Base-by-base conservation (phyloP, 2,329 filamentous ascomycete species). In the Cladorrhinum sp. region DNA sequence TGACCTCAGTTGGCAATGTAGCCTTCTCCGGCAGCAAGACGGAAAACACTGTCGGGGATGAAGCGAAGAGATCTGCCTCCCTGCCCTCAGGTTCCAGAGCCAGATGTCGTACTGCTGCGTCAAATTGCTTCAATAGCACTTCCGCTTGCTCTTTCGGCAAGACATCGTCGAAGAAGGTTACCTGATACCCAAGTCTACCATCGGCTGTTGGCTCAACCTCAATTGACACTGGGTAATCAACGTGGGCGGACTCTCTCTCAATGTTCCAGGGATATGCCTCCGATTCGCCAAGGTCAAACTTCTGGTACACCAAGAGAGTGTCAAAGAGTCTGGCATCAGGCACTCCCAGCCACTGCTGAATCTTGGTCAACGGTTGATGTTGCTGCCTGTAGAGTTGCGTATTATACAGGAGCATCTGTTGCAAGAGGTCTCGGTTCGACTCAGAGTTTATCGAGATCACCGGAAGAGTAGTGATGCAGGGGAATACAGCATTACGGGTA, bases 261-360 rank as follows among this genome's bases (percentile, higher is more conserved):
- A 90, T 65, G 6, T 77, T 76, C 88, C 90, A 96, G 0, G 80
- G 75, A 2, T 30, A 36, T 1, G 56, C 49, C 1, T 72, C 59
- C 62, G 33, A n/a, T 2, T 12, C 53, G 36, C 61, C 58, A 36
- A 65, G 18, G 56, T 75, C 66, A 61, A 79, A 69, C 65, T 90
- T 91, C 69, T 96, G 93, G 69, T 92, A 94, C 0, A 91, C 89
- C 62, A 97, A 85, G 1, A 97, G 79, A 0, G 92, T 94, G 69
- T 97, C 92, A 67, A 97, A 96, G 0, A 95, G 78, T 0, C 82
- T 77, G 6, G 84, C 81, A 23, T 88, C 84, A 0, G 87, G 78
- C 61, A 84, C 80, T 0, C 86, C 87, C 18, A 91, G 80, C 81
- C 87, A 88, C 55, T 82, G 85, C 68, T 96, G 91, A 9, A 96